These are phyloP conservation scores for Berkeleyomyces rouxiae DNA, from an alignment of 2,329 filamentous ascomycete species.

Conservation along the genomic window DNA sequence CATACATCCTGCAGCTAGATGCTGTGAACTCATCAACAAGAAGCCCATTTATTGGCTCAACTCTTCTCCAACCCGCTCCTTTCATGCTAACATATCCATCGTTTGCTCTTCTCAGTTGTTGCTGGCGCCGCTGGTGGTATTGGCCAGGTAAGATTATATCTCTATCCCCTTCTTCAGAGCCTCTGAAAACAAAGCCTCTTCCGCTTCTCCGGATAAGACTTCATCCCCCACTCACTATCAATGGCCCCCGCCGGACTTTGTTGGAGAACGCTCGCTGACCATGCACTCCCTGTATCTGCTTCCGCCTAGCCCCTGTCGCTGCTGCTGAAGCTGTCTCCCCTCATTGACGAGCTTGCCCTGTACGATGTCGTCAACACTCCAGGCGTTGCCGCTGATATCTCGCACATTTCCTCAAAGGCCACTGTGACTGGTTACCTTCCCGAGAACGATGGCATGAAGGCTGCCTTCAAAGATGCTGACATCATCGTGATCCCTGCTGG, in stretches of 20 bases:
- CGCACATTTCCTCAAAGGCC: slow-evolving; percentile 86
- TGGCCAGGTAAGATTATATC: slow-evolving; percentile 56
- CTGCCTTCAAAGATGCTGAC: slow-evolving; percentile 81
- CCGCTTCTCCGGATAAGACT: not conserved
- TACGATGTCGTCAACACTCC: slow-evolving; percentile 99
- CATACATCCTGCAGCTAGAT: not conserved
- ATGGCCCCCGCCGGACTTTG: not conserved
- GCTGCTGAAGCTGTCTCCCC: slow-evolving; percentile 77
- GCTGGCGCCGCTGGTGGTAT: slow-evolving; percentile 96
- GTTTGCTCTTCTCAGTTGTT: slow-evolving; percentile 40
- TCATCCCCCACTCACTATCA: not conserved
- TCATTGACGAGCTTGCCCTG: slow-evolving; percentile 81
- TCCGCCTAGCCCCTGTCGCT: slow-evolving; percentile 70
- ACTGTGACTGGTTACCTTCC: slow-evolving; percentile 81
- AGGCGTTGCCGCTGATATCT: slow-evolving; percentile 88
- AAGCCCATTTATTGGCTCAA: not conserved
- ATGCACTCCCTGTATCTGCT: slow-evolving; percentile 9
- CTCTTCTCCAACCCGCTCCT: not conserved
- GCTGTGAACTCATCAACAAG: not conserved
- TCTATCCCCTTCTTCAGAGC: not conserved
- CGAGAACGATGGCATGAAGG: slow-evolving; percentile 67
- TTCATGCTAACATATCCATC: slow-evolving; percentile 14
- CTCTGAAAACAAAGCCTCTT: not conserved
- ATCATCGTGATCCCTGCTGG: slow-evolving; percentile 95
- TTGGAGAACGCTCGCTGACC: slow-evolving; percentile 14